A percentile compares a stretch with the other conserved stretches of the same genome.
Evolutionary conservation across 1,284 basidiomycete species (phyloP).

Genomic region (Malassezia psittaci): DNA sequence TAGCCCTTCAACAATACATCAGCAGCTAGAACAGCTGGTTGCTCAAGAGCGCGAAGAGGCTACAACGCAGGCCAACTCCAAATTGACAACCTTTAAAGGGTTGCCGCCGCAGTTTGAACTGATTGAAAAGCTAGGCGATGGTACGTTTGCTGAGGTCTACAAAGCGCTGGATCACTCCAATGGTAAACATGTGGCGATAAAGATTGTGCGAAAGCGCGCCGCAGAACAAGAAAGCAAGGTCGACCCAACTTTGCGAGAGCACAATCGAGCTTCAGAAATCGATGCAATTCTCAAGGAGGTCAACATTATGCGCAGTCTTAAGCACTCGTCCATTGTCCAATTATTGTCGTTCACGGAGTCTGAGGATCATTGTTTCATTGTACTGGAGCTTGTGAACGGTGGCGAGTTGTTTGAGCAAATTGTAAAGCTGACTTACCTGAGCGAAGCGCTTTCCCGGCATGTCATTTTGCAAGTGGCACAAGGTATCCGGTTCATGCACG

Average conservation of each 20-base stretch:
- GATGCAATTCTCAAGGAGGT: conserved; percentile 99
- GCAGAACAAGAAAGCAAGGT: conserved; percentile 49
- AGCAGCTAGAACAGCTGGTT: conserved; percentile 5
- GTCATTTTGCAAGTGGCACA: conserved; percentile 95
- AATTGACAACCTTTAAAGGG: conserved; percentile 1
- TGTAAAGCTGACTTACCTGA: conserved; percentile 97
- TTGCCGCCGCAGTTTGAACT: conserved; percentile 34
- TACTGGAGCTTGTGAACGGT: conserved; percentile 70
- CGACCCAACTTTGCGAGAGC: conserved; percentile 41
- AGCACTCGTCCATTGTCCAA: conserved; percentile 75
- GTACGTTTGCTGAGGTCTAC: conserved; percentile 97
- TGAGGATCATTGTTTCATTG: conserved; percentile 82
- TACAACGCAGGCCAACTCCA: conserved; percentile 10
- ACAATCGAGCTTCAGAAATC: conserved; percentile 54
- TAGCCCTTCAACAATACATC: neutral
- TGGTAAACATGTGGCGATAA: conserved; percentile 81
- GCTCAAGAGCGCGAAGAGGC: conserved; percentile 12
- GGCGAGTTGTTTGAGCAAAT: conserved; percentile 99
- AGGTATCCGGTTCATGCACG: conserved; percentile 89
- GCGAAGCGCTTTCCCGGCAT: conserved; percentile 62
- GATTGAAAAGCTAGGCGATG: conserved; percentile 50
- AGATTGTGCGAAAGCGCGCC: conserved; percentile 94
- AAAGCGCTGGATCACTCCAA: conserved; percentile 71
- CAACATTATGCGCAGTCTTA: conserved; percentile 93
- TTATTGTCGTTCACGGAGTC: conserved; percentile 58